Evolutionary conservation across 257 asterid genomes (phyloP), one percentile per base, ranked within the genome.

Genomic region (Petrea volubilis): DNA sequence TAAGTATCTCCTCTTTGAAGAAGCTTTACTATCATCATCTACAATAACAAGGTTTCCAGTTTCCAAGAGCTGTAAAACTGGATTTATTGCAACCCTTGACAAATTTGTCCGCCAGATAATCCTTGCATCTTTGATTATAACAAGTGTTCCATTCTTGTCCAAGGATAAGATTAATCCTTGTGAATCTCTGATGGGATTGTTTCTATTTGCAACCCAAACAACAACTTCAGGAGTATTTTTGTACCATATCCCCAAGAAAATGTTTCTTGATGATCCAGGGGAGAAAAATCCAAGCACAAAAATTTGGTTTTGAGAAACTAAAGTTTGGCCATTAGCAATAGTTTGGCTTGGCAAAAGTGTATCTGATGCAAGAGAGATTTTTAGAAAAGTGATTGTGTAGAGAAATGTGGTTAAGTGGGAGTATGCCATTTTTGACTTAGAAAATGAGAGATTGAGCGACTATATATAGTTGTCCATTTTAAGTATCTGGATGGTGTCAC

Each of bases 161-260:
- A 75, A 1, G 1, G 68, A 11, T 25, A 79, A 59, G 43, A 36
- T 7, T 13, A 61, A 70, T 63, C 61, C 64, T 4, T 51, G 25
- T 21, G 77, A 58, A n/a, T 40, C 34, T 1, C 44, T 6, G 33
- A 74, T 31, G 51, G 80, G 84, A 4, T 67, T 13, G 66, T 66
- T 71, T 14, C 84, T 53, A 28, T 79, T 79, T 27, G 84, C 79
- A 34, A 79, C 80, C 84, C 84, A 75, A 34, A 60, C 75, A 9
- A 67, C 62, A 2, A 60, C 29, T 6, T 61, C 73, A 1, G 78
- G 80, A 15, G 78, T 79, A 52, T 47, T 23, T 65, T 52, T 74
- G 58, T 64, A 74, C 83, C 83, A 79, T 50, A 79, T 59, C 17
- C 83, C 83, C 46, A 79, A 13, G 46, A 28, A 79, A 1, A n/a